Conservation (phyloP, 2,329 filamentous ascomycete genomes). For the Hypoxylon sp. region DNA sequence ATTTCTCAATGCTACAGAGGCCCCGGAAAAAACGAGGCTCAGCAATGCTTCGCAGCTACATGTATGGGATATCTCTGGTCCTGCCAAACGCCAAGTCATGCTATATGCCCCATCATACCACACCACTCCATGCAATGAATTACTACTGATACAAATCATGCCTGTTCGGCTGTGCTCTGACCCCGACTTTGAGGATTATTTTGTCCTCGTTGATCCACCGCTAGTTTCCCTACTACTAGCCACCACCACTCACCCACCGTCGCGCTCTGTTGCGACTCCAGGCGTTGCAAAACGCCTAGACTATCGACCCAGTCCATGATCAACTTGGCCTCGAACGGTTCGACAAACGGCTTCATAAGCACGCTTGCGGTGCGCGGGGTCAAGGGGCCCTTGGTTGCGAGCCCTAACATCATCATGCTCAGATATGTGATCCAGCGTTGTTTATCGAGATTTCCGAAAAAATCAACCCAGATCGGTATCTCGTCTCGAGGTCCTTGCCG, state of each 20-base stretch:
- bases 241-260: slow-evolving; percentile 78
- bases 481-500: slow-evolving; percentile 61
- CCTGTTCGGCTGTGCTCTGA: background rate
- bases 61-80: slow-evolving; percentile 15
- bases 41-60: slow-evolving; percentile 19
- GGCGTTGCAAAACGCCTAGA: slow-evolving; percentile 66
- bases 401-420: slow-evolving; percentile 72
- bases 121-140: slow-evolving; percentile 7
- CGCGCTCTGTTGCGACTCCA: slow-evolving; percentile 60
- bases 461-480: slow-evolving; percentile 80
- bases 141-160: slow-evolving; percentile 6
- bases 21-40: background rate
- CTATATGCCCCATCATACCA: slow-evolving; percentile 5
- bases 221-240: slow-evolving; percentile 65
- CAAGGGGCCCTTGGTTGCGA: slow-evolving; percentile 74
- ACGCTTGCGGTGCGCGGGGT: slow-evolving; percentile 67
- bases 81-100: slow-evolving; percentile 33
- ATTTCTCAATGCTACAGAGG: background rate
- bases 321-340: slow-evolving; percentile 73
- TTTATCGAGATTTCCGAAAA: slow-evolving; percentile 72
- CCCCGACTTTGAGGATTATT: background rate
- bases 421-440: slow-evolving; percentile 76
- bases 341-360: slow-evolving; percentile 71
- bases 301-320: slow-evolving; percentile 72
- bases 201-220: slow-evolving; percentile 44